Evolutionary conservation across 805 yeast species (phyloP).

Genomic region (Candida boleticola): DNA sequence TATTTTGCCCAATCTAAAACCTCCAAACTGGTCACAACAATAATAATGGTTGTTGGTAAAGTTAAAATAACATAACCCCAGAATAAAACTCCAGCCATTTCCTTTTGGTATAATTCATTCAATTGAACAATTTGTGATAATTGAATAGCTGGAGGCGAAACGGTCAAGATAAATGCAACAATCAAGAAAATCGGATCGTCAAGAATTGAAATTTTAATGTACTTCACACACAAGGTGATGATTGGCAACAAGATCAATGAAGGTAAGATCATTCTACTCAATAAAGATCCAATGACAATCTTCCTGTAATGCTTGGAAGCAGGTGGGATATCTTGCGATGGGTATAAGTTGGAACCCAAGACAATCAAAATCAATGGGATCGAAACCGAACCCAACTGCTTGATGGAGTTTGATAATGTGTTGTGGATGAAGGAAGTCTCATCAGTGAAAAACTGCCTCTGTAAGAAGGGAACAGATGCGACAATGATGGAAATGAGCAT

Average conservation of each 20-base stretch:
- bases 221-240: constrained; percentile 62
- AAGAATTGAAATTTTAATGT: constrained; percentile 61
- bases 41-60: constrained; percentile 70
- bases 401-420: constrained; percentile 62
- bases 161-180: constrained; percentile 71
- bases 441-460: constrained; percentile 51
- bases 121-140: constrained; percentile 77
- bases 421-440: constrained; percentile 60
- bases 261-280: constrained; percentile 81
- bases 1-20: constrained; percentile 51
- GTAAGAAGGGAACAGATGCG: constrained; percentile 62
- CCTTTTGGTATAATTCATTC: constrained; percentile 72
- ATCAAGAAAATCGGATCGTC: constrained; percentile 81
- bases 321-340: constrained; percentile 65
- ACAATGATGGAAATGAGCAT: constrained; percentile 68
- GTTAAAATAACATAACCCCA: constrained; percentile 81
- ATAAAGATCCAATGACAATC: constrained; percentile 63
- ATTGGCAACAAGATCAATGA: constrained; percentile 65
- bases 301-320: constrained; percentile 60
- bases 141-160: constrained; percentile 84
- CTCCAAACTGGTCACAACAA: constrained; percentile 66
- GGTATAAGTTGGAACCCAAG: constrained; percentile 74
- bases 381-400: constrained; percentile 69
- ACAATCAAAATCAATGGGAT: constrained; percentile 75
- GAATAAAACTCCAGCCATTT: constrained; percentile 78